Conservation (phyloP, 106 monocot species). For the Chionographis japonica region DNA sequence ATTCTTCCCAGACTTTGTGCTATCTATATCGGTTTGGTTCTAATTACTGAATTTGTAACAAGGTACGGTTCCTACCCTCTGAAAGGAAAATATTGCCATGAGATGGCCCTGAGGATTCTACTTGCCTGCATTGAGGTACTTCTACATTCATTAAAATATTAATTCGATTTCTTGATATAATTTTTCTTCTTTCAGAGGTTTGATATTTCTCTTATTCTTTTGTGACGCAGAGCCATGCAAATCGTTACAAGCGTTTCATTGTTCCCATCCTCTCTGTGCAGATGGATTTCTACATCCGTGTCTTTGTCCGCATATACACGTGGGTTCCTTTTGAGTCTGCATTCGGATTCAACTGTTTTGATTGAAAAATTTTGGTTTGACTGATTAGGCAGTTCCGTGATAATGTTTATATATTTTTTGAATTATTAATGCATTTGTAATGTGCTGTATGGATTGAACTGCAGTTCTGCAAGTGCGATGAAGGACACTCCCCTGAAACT, state of each 20-base stretch:
- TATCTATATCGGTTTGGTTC: background rate
- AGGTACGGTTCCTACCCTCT: slow-evolving; percentile 93
- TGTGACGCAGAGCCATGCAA: slow-evolving; percentile 85
- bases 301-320: slow-evolving; percentile 97
- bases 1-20: background rate
- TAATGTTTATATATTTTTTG: background rate
- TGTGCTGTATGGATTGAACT: background rate
- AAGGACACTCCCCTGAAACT: slow-evolving; percentile 86
- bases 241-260: slow-evolving; percentile 92
- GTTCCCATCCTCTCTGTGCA: slow-evolving; percentile 88
- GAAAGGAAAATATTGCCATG: slow-evolving; percentile 95
- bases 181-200: background rate
- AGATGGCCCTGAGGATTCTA: slow-evolving; percentile 93
- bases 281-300: slow-evolving; percentile 97
- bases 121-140: slow-evolving; percentile 93
- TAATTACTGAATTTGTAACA: slow-evolving; percentile 3
- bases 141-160: background rate
- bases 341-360: background rate
- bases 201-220: slow-evolving; percentile 3
- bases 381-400: background rate
- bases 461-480: slow-evolving; percentile 78
- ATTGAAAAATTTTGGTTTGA: background rate
- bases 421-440: background rate
- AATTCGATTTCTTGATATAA: background rate
- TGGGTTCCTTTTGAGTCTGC: slow-evolving; percentile 18